Evolutionary conservation across 1,284 basidiomycete species (phyloP).

Genomic region (Gyrodon tennesseensis): DNA sequence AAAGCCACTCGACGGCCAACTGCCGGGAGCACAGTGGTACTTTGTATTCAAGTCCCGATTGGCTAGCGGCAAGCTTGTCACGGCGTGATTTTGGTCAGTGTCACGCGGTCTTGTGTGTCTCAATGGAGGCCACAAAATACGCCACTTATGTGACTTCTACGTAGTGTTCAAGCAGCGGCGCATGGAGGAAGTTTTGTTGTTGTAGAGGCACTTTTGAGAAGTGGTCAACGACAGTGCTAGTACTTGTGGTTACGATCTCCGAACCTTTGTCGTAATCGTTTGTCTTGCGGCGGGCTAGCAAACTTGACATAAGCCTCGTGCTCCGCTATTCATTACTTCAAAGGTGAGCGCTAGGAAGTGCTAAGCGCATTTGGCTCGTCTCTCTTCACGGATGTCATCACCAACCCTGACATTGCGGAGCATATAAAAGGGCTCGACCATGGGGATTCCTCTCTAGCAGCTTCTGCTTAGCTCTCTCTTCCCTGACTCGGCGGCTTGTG

Average conservation of each 20-base stretch:
- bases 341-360: no score
- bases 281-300: not conserved
- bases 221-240: no score
- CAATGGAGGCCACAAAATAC: no score
- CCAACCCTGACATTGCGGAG: slow-evolving; percentile 16
- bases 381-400: slow-evolving; percentile 22
- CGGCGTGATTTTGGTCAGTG: no score
- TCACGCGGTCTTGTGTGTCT: no score
- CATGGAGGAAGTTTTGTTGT: no score
- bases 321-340: not conserved
- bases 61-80: no score
- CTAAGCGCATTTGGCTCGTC: slow-evolving; percentile 1
- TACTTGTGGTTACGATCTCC: not conserved
- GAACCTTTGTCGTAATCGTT: not conserved
- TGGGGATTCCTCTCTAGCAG: not conserved
- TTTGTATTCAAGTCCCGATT: no score
- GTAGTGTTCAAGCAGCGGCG: no score
- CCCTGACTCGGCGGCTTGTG: slow-evolving; percentile 3
- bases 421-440: slow-evolving; percentile 26
- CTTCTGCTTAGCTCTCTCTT: slow-evolving; percentile 4
- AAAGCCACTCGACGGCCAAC: no score
- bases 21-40: no score
- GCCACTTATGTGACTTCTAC: no score
- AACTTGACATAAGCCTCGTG: not conserved
- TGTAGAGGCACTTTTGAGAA: not conserved